Evolutionary conservation across 2,329 filamentous ascomycete species (phyloP).

Genomic region (Aspergillus intermedius): DNA sequence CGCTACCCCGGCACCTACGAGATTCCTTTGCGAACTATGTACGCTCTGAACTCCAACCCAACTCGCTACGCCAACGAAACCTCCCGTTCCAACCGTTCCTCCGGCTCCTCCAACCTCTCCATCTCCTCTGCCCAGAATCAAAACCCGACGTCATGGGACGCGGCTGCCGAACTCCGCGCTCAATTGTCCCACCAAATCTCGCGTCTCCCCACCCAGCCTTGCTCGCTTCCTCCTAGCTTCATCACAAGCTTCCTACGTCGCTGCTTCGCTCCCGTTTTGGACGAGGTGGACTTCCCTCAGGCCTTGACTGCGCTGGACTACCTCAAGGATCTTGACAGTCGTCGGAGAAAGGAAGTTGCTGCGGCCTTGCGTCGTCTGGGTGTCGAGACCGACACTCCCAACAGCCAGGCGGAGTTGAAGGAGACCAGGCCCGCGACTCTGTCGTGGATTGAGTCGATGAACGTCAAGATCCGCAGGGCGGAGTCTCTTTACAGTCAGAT

Average conservation of each 20-base stretch:
- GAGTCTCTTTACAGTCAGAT: slow-evolving; percentile 55
- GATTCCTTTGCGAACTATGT: slow-evolving; percentile 62
- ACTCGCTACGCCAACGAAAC: slow-evolving; percentile 35
- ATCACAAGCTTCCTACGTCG: slow-evolving; percentile 56
- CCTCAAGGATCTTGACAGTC: slow-evolving; percentile 56
- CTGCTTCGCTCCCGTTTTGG: slow-evolving; percentile 51
- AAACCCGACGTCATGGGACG: slow-evolving; percentile 19
- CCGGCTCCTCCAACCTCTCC: slow-evolving; percentile 25
- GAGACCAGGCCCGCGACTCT: slow-evolving; percentile 49
- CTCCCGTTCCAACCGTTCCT: slow-evolving; percentile 30
- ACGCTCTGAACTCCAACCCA: slow-evolving; percentile 57
- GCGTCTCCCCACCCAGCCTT: slow-evolving; percentile 54
- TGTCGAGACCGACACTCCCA: slow-evolving; percentile 44
- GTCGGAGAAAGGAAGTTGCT: slow-evolving; percentile 53
- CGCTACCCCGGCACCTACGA: slow-evolving; percentile 59
- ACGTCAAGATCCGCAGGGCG: slow-evolving; percentile 46
- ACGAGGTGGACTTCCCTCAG: slow-evolving; percentile 58
- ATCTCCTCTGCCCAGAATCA: slow-evolving; percentile 17
- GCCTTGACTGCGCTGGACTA: slow-evolving; percentile 61
- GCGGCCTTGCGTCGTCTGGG: slow-evolving; percentile 50
- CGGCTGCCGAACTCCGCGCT: slow-evolving; percentile 38
- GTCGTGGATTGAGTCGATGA: slow-evolving; percentile 49
- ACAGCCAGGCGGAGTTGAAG: slow-evolving; percentile 44
- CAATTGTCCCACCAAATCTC: slow-evolving; percentile 48
- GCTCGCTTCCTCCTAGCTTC: slow-evolving; percentile 56